phyloP scores from a whole-genome alignment of 176 grass and related monocot species.

The Stipa capillata region DNA sequence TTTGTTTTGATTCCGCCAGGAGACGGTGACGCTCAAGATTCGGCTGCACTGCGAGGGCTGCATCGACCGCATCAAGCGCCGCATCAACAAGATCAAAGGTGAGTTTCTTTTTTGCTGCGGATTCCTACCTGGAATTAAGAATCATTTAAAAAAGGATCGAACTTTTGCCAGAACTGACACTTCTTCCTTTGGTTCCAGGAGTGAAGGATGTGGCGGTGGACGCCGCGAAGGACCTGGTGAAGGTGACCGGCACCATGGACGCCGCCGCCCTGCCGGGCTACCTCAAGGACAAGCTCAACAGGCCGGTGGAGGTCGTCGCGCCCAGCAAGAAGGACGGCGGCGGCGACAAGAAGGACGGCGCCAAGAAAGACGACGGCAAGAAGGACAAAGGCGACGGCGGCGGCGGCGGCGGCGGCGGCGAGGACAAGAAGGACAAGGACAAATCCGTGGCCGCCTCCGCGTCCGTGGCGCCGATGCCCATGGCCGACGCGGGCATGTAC shows the following conservation, averaged over 20 bases:
- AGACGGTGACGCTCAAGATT: slow-evolving; percentile 90
- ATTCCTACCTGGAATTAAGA: neutral
- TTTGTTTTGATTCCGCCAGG: slow-evolving; percentile 18
- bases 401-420: slow-evolving; percentile 1
- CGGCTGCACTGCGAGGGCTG: slow-evolving; percentile 88
- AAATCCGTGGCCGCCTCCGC: slow-evolving; percentile 15
- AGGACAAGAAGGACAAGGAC: slow-evolving; percentile 37
- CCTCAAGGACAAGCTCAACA: slow-evolving; percentile 66
- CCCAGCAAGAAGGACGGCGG: slow-evolving; percentile 36
- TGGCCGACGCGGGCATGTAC: slow-evolving; percentile 34
- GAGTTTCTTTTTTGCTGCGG: neutral
- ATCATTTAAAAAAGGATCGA: neutral
- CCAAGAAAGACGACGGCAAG: slow-evolving; percentile 22
- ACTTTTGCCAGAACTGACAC: neutral
- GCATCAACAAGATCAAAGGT: slow-evolving; percentile 79
- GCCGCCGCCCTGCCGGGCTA: slow-evolving; percentile 40
- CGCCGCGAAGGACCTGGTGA: slow-evolving; percentile 62
- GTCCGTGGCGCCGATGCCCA: slow-evolving; percentile 6
- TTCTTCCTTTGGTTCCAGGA: slow-evolving; percentile 22
- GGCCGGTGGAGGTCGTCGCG: slow-evolving; percentile 54
- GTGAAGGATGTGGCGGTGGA: slow-evolving; percentile 68
- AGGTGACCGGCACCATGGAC: slow-evolving; percentile 86
- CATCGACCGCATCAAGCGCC: slow-evolving; percentile 63
- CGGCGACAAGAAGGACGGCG: slow-evolving; percentile 20
- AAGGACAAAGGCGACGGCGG: slow-evolving; percentile 31